Base-by-base conservation (phyloP, 2,329 filamentous ascomycete genomes). In the Fonsecaea erecta region DNA sequence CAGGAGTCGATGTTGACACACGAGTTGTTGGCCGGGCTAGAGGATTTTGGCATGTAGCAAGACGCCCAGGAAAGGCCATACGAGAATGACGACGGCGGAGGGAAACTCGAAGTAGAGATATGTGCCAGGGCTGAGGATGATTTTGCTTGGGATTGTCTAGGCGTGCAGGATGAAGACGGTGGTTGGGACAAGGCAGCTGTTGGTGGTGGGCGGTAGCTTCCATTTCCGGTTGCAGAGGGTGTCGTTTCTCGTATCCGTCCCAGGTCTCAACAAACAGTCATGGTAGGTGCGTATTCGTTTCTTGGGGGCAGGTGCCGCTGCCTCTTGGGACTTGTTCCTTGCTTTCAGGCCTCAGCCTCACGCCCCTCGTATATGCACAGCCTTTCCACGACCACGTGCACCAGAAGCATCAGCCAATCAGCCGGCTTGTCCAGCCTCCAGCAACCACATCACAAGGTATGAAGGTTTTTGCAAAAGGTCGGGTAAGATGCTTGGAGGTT, bases 381-480 rank as follows among this genome's bases (percentile, higher is more conserved):
- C 7, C 40, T 11, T 21, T 46, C 21, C 21, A 46, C 8, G n/a
- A 9, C n/a, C 40, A 46, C 40, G 40, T 46, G 40, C n/a, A 7
- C 3, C 40, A 21, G 11, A 18, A 8, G n/a, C 40, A 46, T 21
- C 18, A 4, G 18, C 40, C 40, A 46, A 46, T 56, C 32, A 40
- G 53, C 28, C 35, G 18, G 37, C 35, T 58, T 12, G 16, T 58
- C 18, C 40, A 28, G 16, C 21, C 24, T 24, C 51, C 24, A 18
- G 51, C 51, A 46, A 46, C n/a, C 51, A 52, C 12, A 52, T 52
- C 51, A 37, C 53, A 43, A 43, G 37, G 24, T 48, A 28, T 8
- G 1, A 46, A 46, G 40, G 40, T 7, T 46, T n/a, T 46, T 46
- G 18, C n/a, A 18, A 46, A 46, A 46, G 40, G 40, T 46, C 43